Base-by-base conservation (phyloP, 2,329 filamentous ascomycete genomes). In the Colletotrichum sp. region DNA sequence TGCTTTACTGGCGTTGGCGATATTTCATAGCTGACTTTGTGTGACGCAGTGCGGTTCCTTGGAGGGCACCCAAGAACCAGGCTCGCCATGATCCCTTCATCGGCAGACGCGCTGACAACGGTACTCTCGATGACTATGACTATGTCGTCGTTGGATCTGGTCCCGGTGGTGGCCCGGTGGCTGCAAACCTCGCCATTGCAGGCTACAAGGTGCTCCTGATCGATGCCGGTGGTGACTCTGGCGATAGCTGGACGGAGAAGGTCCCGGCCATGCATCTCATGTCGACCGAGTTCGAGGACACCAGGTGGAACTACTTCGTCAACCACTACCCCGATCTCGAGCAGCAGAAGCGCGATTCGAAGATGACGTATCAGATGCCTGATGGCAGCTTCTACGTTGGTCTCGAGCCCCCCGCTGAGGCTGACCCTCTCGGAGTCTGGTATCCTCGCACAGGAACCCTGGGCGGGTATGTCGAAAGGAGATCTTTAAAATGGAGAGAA, bases 121-220 rank as follows among this genome's bases (percentile, higher is more conserved):
- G 18, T 13, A 65, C 70, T 2, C 57, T 64, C 9, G 60, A 71
- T 18, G 60, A 59, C 15, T 92, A 92, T 77, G 90, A 92, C 77
- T 92, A 92, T 81, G 85, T 92, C 15, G 85, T 92, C 12, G 88
- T 92, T 34, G 90, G 90, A 7, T 90, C 88, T 15, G 90, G 90
- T 3, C 85, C 90, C 2, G 90, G 90, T 63, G 90, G 90, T 64
- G 89, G 86, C 34, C 89, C 90, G 5, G 80, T 92, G 4, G 89
- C 90, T 6, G 87, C 88, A 44, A 87, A 90, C 65, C 87, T 92
- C 52, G 90, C 90, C 16, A 84, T 88, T 21, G 89, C 89, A 4
- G 90, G 91, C 59, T 87, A 89, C 82, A 89, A 86, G 75, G 89
- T 90, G 3, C 85, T 92, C 28, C 83, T 92, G 5, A 87, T 92